Evolutionary conservation across 192 early-diverging fungal species (phyloP).

Genomic region (Coemansia sp.): DNA sequence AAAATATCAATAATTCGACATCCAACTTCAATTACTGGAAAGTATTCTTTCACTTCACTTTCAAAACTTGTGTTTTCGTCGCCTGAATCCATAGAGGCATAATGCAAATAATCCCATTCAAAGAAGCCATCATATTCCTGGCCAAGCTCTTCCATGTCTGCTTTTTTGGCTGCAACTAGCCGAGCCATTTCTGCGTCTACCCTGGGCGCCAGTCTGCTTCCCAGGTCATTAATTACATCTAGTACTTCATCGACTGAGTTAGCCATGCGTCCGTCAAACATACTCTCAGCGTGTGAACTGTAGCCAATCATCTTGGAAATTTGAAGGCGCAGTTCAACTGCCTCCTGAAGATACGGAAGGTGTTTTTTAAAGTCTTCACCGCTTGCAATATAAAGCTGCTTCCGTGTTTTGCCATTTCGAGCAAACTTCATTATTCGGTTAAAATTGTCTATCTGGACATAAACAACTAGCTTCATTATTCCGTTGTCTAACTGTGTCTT

Average conservation of each 20-base stretch:
- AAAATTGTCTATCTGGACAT: slow-evolving; percentile 57
- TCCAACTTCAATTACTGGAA: slow-evolving; percentile 56
- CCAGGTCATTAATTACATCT: slow-evolving; percentile 23
- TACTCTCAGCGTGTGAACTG: slow-evolving; percentile 59
- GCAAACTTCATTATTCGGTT: slow-evolving; percentile 41
- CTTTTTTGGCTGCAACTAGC: slow-evolving; percentile 48
- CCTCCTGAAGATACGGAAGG: slow-evolving; percentile 53
- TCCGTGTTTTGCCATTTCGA: slow-evolving; percentile 50
- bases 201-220: slow-evolving; percentile 34
- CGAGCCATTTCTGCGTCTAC: slow-evolving; percentile 56
- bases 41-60: slow-evolving; percentile 54
- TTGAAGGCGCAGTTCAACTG: slow-evolving; percentile 46
- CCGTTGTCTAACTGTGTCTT: slow-evolving; percentile 34
- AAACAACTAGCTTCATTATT: slow-evolving; percentile 54
- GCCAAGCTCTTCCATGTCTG: slow-evolving; percentile 30
- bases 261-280: slow-evolving; percentile 70
- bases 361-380: slow-evolving; percentile 50
- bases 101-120: slow-evolving; percentile 68
- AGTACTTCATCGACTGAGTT: slow-evolving; percentile 58
- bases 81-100: slow-evolving; percentile 9
- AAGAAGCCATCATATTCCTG: slow-evolving; percentile 31
- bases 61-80: not conserved
- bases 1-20: slow-evolving; percentile 62
- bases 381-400: slow-evolving; percentile 43
- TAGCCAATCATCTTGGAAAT: slow-evolving; percentile 61